phyloP scores from a whole-genome alignment of 768 basidiomycete species.

The Pleurotus tuber-regium region DNA sequence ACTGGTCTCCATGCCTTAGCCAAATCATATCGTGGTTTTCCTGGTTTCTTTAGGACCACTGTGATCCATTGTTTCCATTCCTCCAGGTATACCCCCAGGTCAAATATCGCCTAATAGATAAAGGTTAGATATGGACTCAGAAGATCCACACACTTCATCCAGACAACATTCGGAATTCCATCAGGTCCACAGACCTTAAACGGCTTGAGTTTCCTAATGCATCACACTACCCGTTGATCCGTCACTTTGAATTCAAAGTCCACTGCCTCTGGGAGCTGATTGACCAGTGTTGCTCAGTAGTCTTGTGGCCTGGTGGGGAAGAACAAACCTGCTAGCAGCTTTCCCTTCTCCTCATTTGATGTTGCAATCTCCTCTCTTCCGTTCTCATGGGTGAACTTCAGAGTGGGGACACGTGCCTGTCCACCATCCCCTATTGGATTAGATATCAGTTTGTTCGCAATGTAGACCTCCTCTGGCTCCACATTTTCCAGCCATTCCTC shows the following conservation, averaged over 20 bases:
- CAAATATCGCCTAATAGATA: neutral
- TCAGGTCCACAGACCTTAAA: neutral
- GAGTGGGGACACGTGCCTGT: no score
- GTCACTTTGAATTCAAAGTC: neutral
- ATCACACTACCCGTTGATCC: neutral
- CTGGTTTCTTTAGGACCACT: neutral
- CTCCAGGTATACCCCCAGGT: neutral
- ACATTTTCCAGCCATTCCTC: neutral
- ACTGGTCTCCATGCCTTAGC: neutral
- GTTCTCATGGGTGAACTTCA: no score
- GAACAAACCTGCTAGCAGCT: no score
- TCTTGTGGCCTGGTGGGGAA: neutral
- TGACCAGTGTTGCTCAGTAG: neutral
- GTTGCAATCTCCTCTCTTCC: no score
- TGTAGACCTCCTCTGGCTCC: neutral
- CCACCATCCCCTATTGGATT: neutral
- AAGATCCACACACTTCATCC: neutral
- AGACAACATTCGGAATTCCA: neutral
- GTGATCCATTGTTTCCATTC: neutral
- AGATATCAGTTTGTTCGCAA: neutral
- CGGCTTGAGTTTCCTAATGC: neutral
- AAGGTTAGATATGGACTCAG: neutral
- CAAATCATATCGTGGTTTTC: neutral
- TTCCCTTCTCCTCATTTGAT: no score
- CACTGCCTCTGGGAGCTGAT: neutral